Percentiles rank a stretch among this genome's conserved stretches.
Conservation (phyloP, 805 yeast species). For the Wickerhamomyces queroliae region DNA sequence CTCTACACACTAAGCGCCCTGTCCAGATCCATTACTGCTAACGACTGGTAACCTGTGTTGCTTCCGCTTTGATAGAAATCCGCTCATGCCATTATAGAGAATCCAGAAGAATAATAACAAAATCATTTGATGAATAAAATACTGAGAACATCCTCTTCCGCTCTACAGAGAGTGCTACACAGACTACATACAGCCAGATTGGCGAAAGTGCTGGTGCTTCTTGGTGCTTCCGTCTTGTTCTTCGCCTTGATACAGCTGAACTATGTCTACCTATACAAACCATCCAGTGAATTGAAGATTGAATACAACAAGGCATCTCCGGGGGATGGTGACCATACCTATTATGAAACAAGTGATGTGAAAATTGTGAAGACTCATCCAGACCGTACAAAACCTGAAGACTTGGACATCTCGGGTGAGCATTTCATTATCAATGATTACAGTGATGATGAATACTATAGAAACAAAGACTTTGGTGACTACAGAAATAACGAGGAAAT, state of each 20-base stretch:
- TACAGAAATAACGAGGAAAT: constrained; percentile 6
- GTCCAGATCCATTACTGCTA: too few relatives aligned
- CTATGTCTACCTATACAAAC: background rate
- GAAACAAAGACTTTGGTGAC: constrained; percentile 9
- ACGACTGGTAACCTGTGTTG: too few relatives aligned
- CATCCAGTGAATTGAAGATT: background rate
- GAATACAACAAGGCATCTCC: background rate
- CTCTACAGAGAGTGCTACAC: background rate
- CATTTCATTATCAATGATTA: constrained; percentile 1
- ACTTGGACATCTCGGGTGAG: background rate
- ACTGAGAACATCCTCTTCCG: background rate
- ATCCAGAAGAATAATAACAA: too few relatives aligned
- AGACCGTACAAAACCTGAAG: background rate
- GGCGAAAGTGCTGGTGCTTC: background rate
- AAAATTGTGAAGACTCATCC: background rate
- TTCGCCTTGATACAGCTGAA: background rate
- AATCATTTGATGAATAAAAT: background rate
- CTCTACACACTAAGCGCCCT: too few relatives aligned
- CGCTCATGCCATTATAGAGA: too few relatives aligned
- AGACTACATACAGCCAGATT: background rate
- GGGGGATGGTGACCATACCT: background rate
- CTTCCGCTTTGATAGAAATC: too few relatives aligned
- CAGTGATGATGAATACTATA: constrained; percentile 14
- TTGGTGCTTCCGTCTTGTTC: too few relatives aligned
- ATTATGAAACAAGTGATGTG: background rate